phyloP scores from a whole-genome alignment of 805 yeast genomes.

The Wickerhamiella musiphila region DNA sequence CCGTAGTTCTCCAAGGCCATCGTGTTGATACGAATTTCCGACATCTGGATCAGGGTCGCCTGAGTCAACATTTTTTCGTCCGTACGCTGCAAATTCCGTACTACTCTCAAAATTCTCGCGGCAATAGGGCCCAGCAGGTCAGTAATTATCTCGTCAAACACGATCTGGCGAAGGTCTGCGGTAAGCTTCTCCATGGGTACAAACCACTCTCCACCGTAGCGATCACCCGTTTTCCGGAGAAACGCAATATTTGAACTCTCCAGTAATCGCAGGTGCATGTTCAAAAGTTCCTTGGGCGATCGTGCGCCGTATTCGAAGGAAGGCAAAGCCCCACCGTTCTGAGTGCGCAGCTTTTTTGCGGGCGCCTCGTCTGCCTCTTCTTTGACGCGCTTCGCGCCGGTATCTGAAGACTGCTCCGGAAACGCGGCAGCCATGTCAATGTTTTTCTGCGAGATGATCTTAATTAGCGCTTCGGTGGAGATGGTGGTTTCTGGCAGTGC shows the following conservation, averaged over 20 bases:
- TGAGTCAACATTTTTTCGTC: conserved; percentile 76
- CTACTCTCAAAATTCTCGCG: conserved; percentile 58
- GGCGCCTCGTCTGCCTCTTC: conserved; percentile 18
- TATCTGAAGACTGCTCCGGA: conserved; percentile 1
- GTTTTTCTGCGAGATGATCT: conserved; percentile 3
- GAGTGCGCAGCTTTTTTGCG: conserved; percentile 12
- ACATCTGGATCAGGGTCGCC: conserved; percentile 58
- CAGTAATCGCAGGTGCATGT: conserved; percentile 54
- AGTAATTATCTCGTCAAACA: conserved; percentile 22
- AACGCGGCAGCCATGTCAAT: conserved; percentile 8
- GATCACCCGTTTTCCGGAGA: conserved; percentile 34
- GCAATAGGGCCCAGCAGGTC: conserved; percentile 31
- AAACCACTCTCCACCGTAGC: conserved; percentile 31
- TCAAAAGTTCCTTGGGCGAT: conserved; percentile 21
- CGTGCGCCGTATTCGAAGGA: not conserved
- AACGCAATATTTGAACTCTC: conserved; percentile 35
- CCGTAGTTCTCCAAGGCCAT: conserved; percentile 51
- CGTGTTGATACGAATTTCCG: conserved; percentile 54
- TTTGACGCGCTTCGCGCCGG: conserved; percentile 9
- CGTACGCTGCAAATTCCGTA: conserved; percentile 48
- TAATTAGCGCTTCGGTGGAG: conserved; percentile 10
- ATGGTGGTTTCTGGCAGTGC: conserved; percentile 15
- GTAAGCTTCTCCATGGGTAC: conserved; percentile 22
- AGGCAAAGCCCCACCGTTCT: not conserved
- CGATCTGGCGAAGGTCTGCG: conserved; percentile 16